Evolutionary conservation across 73 alveolate species (phyloP).

Genomic region (Blepharisma japonicum): DNA sequence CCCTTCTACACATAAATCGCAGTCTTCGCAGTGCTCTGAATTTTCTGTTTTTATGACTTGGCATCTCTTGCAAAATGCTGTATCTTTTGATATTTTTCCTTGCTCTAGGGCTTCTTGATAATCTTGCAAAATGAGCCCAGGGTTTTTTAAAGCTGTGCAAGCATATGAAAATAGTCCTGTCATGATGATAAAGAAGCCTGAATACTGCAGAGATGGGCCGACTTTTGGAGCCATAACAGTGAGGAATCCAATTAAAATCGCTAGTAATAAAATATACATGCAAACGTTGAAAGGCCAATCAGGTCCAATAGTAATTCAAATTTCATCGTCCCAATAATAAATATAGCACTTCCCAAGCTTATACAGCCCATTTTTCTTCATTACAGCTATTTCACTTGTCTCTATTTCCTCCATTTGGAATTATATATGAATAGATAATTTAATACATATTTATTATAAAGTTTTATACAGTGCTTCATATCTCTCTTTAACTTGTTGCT

Average conservation of each 20-base stretch:
- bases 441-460: background rate
- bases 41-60: constrained; percentile 27
- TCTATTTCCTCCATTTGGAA: too few relatives aligned
- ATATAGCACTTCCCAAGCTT: constrained; percentile 1
- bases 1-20: constrained; percentile 57
- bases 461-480: constrained; percentile 2
- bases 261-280: constrained; percentile 19
- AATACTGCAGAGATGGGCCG: background rate
- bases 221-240: background rate
- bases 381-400: background rate
- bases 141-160: background rate
- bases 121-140: constrained; percentile 23
- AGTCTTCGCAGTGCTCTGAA: constrained; percentile 64
- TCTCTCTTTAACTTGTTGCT: constrained; percentile 15
- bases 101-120: background rate
- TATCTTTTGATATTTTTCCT: background rate
- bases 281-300: constrained; percentile 53
- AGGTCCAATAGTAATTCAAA: constrained; percentile 47
- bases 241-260: constrained; percentile 27
- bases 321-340: constrained; percentile 29
- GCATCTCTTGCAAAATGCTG: constrained; percentile 47
- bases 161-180: background rate
- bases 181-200: background rate
- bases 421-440: too few relatives aligned
- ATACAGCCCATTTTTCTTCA: background rate